Conservation (phyloP, 352 stramenopile species). For the Pythium dissimile region DNA sequence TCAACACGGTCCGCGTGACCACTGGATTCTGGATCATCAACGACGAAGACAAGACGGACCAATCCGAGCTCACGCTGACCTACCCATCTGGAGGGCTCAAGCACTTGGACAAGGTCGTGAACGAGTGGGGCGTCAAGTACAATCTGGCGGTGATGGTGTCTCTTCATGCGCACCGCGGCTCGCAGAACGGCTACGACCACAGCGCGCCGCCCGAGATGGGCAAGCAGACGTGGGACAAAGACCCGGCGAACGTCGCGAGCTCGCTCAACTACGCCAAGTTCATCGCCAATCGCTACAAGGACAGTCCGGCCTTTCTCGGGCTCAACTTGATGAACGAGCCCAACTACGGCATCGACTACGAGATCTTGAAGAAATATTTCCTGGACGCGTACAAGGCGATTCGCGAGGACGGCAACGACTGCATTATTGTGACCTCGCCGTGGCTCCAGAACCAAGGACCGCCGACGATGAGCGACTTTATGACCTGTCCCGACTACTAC, state of each 20-base stretch:
- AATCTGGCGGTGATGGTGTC: constrained; percentile 57
- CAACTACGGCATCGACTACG: constrained; percentile 5
- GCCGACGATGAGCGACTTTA: constrained; percentile 27
- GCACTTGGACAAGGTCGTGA: constrained; percentile 53
- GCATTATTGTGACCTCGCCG: constrained; percentile 38
- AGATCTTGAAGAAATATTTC: constrained; percentile 35
- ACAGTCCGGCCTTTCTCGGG: constrained; percentile 45
- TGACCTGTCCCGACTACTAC: constrained; percentile 26
- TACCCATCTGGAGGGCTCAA: constrained; percentile 27
- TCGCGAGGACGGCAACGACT: constrained; percentile 36
- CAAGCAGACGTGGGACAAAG: constrained; percentile 24
- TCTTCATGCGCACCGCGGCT: constrained; percentile 49
- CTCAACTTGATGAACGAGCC: constrained; percentile 63
- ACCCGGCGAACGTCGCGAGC: constrained; percentile 26
- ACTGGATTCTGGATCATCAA: constrained; percentile 58
- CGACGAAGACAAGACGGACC: constrained; percentile 7
- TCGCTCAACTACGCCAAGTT: constrained; percentile 39
- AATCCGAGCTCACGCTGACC: constrained; percentile 1
- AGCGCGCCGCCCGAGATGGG: constrained; percentile 25
- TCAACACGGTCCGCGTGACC: constrained; percentile 28
- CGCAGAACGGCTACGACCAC: constrained; percentile 59
- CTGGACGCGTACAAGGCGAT: constrained; percentile 35
- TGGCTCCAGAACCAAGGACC: constrained; percentile 37
- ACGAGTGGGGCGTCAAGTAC: constrained; percentile 44
- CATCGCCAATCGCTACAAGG: constrained; percentile 40